Evolutionary conservation across 192 early-diverging fungal genomes (phyloP).

Genomic region (Coemansia brasiliensis): DNA sequence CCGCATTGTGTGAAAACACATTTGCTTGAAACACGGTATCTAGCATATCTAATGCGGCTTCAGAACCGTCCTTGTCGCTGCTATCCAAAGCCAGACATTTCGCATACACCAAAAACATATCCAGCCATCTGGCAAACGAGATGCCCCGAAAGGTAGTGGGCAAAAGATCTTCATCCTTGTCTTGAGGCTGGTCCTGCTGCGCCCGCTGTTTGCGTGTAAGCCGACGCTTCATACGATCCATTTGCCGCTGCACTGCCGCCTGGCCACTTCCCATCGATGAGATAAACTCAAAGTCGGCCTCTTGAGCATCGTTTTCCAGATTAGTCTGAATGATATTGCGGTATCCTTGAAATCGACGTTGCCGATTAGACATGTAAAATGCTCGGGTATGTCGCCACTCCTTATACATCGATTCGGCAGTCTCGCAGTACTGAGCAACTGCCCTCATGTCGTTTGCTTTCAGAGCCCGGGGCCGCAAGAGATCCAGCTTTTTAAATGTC

Average conservation of each 20-base stretch:
- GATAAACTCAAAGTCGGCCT: conserved; percentile 4
- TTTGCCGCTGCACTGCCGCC: conserved; percentile 29
- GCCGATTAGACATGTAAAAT: conserved; percentile 29
- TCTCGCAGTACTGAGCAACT: conserved; percentile 29
- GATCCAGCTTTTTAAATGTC: conserved; percentile 38
- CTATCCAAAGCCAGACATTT: conserved; percentile 29
- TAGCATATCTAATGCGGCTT: conserved; percentile 31
- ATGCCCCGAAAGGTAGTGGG: conserved; percentile 51
- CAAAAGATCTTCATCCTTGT: background rate
- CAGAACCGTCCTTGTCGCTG: background rate
- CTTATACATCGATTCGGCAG: conserved; percentile 27
- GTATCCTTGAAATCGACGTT: conserved; percentile 40
- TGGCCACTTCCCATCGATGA: conserved; percentile 12
- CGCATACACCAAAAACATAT: conserved; percentile 49
- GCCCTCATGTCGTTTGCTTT: conserved; percentile 4
- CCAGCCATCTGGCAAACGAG: conserved; percentile 40
- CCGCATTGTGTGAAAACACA: conserved; percentile 19
- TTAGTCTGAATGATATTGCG: conserved; percentile 19
- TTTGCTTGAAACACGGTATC: conserved; percentile 39
- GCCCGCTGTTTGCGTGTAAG: conserved; percentile 26
- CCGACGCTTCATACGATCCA: conserved; percentile 32
- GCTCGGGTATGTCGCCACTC: conserved; percentile 44
- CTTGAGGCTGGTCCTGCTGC: background rate
- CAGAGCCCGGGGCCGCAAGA: conserved; percentile 11
- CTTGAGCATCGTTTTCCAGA: conserved; percentile 25